Evolutionary conservation across 495 filamentous ascomycete genomes (phyloP), one percentile per base, ranked within the genome.

Genomic region (Aspergillus affinis): DNA sequence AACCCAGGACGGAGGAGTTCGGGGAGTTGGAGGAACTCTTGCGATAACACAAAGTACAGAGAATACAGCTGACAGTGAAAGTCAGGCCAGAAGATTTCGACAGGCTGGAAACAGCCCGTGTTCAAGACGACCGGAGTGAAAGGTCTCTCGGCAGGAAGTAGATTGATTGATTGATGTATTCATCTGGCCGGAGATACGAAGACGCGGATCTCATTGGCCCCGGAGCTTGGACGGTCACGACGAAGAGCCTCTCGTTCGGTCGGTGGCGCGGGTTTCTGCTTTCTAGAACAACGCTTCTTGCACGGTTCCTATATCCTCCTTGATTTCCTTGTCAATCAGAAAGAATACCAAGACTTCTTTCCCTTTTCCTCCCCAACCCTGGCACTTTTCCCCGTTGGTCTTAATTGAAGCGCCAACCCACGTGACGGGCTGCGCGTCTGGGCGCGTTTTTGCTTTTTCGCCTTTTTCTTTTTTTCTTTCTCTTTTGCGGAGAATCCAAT

Each of bases 321-420:
- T 17, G 7, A 45, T 46, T 55, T 21, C 45, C 46, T 48, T n/a
- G n/a, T 54, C 20, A 26, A 26, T 4, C 4, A 26, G 23, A 26
- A 26, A 26, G 23, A 26, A 26, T 4, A 26, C 23, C 4, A 2
- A 26, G 23, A 26, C 23, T 26, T 29, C 9, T 4, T 53, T 5
- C 17, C 7, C n/a, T n/a, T 52, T n/a, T 46, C n/a, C 26, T 53
- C 15, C 18, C 19, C 1, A n/a, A 3, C 7, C n/a, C 13, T 48
- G 54, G 9, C n/a, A 4, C 10, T 2, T 51, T 58, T 49, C 47
- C 55, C 30, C 7, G 45, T 58, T 30, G 48, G 57, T 27, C 47
- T 63, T 64, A 68, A 68, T 69, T 69, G 66, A 64, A 59, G 51
- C 66, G 63, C 66, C 61, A 52, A 13, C 15, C 26, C 66, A 69